Base-by-base conservation (phyloP, 306 rosid species). In the Trichosanthes truncata region DNA sequence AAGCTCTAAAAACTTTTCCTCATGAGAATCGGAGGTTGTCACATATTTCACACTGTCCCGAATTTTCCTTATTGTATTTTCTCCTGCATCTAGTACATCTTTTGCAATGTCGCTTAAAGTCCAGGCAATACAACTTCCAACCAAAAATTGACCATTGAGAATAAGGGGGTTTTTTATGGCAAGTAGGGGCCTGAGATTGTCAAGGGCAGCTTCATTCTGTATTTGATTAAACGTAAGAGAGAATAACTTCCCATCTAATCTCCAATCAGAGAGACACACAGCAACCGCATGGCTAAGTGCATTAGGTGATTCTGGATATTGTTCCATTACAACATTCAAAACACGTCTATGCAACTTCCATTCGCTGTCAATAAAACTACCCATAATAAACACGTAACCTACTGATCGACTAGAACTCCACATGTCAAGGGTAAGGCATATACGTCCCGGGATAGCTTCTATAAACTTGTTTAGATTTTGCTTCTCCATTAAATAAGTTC, bases 261-360 rank as follows among this genome's bases (percentile, higher is more conserved):
- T 85, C 99, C 99, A 95, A 80, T 95, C 97, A 81, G 93, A 86
- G 84, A 95, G 90, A 83, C 99, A 95, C 57, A 81, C 97, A 69
- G 99, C 87, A 57, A 95, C 91, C 68, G 97, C 96, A 87, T 93
- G 97, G 83, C 88, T 87, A 26, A 93, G 83, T 62, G 93, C 94
- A 41, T 87, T 52, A 67, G 90, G 91, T 3, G 97, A 95, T 83
- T 95, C 91, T 2, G 97, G 97, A 82, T 91, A 90, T 21, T 97
- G 96, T 85, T 95, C 99, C 99, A 95, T 91, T 48, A 91, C 93
- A 63, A 95, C 99, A 87, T 95, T 95, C 77, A 95, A 92, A 81
- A 91, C 86, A 78, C 97, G 88, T 82, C 82, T 86, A 74, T 89
- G 97, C 84, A 91, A 74, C 88, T 91, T 95, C 99, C 97, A 95